Evolutionary conservation across 306 rosid species (phyloP), one percentile per base, ranked within the genome.

Genomic region (Fragaria nilgerrensis): DNA sequence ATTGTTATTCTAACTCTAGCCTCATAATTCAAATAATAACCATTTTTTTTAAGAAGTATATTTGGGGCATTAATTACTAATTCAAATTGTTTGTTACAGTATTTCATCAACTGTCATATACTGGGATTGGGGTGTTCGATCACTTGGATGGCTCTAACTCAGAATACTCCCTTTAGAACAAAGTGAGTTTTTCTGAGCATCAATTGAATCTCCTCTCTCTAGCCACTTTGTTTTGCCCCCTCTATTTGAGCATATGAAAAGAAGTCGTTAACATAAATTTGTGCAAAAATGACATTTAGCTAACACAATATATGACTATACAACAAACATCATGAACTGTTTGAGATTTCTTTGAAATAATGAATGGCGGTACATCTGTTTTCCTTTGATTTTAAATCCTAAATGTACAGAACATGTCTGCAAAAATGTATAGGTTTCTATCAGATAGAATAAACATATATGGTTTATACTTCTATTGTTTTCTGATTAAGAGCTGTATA

Each of bases 401-500:
- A 63, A 25, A 71, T 41, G 37, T 74, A 41, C 41, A 74, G 12
- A 58, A 56, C 23, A 81, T 32, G 64, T 53, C 36, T 75, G 62
- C 81, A 72, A 78, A 70, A 49, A 65, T 69, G 66, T 56, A 50
- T 47, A 29, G 16, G 58, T 44, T 68, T 70, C 77, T n/a, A 27
- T 36, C 39, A 36, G 2, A 4, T 36, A 36, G 39, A 77, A 84
- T 75, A 50, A 84, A 81, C 39, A 80, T 80, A 78, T 75, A 65
- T 34, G 59, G 48, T 62, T 84, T 34, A 93, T 55, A 95, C 88
- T 86, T 95, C 96, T 77, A 90, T 32, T 4, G 90, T 89, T 71
- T 81, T 90, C 86, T 89, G 96, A 82, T 95, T 90, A 49, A 95
- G 93, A 78, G 93, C 89, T 56, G 92, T 89, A 13, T 95, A 95